These are phyloP conservation scores for Phytophthora fragariaefolia DNA, from an alignment of 352 stramenopile genomes.

Conservation along the genomic window DNA sequence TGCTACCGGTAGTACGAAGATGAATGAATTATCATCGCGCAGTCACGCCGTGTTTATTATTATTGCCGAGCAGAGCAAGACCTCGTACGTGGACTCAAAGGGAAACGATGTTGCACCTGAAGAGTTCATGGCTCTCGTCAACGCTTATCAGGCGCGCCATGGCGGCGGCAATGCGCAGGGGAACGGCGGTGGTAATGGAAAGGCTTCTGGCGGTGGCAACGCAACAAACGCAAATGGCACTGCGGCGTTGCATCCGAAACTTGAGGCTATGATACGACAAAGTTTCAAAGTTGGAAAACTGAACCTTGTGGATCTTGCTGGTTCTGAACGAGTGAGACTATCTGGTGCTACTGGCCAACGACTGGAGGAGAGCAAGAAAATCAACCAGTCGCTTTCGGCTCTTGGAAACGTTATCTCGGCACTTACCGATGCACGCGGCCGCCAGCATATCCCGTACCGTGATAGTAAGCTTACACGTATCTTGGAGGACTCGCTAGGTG, in stretches of 20 bases:
- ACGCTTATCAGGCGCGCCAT: slow-evolving; percentile 71
- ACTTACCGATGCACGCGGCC: slow-evolving; percentile 84
- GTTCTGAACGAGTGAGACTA: slow-evolving; percentile 90
- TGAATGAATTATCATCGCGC: slow-evolving; percentile 89
- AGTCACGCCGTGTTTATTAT: slow-evolving; percentile 96
- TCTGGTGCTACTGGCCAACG: slow-evolving; percentile 88
- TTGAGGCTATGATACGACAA: slow-evolving; percentile 91
- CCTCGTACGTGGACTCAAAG: slow-evolving; percentile 85
- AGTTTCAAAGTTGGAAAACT: slow-evolving; percentile 96
- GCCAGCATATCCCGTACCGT: slow-evolving; percentile 94
- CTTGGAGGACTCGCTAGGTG: slow-evolving; percentile 86
- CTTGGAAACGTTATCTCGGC: slow-evolving; percentile 93
- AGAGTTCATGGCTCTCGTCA: slow-evolving; percentile 86
- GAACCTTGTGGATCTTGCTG: slow-evolving; percentile 94
- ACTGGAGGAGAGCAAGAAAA: slow-evolving; percentile 94
- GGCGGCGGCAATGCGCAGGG: slow-evolving; percentile 23
- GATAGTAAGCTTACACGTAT: slow-evolving; percentile 95
- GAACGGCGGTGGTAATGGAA: slow-evolving; percentile 18
- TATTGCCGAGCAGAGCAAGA: slow-evolving; percentile 94
- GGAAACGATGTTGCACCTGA: slow-evolving; percentile 85
- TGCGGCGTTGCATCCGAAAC: slow-evolving; percentile 62
- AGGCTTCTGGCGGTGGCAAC: slow-evolving; percentile 20
- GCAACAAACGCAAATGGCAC: slow-evolving; percentile 40
- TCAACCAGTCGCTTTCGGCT: slow-evolving; percentile 92
- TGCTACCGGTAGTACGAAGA: slow-evolving; percentile 86